Evolutionary conservation across 768 basidiomycete genomes (phyloP).

Genomic region (Agrocybe pediades): DNA sequence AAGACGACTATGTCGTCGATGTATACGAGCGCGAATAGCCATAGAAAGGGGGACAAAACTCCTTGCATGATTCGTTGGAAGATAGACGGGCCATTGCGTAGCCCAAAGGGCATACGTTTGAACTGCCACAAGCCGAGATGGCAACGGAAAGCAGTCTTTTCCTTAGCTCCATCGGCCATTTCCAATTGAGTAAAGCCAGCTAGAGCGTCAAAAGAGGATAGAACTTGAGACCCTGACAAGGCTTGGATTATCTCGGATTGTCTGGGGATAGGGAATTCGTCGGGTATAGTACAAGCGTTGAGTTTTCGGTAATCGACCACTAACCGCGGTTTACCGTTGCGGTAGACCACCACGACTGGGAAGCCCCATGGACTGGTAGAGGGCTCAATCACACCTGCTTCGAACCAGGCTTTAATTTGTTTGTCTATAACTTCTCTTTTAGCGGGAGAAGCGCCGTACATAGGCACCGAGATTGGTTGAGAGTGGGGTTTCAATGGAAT

Average conservation of each 20-base stretch:
- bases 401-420: conserved; percentile 30
- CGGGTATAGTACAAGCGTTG: conserved; percentile 8
- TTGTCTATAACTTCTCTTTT: conserved; percentile 26
- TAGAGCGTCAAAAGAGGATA: conserved; percentile 28
- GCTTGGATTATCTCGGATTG: conserved; percentile 29
- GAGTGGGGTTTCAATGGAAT: conserved; percentile 17
- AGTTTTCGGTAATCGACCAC: conserved; percentile 28
- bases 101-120: conserved; percentile 43
- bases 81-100: conserved; percentile 34
- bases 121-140: too few species aligned
- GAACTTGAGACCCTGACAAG: conserved; percentile 28
- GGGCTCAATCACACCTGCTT: conserved; percentile 37
- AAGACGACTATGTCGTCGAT: conserved; percentile 44
- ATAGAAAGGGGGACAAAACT: conserved; percentile 34
- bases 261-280: conserved; percentile 26
- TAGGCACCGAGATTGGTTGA: conserved; percentile 27
- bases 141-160: too few species aligned
- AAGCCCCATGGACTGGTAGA: conserved; percentile 39
- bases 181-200: conserved; percentile 44
- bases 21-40: conserved; percentile 41
- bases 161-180: too few species aligned
- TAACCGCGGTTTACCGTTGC: conserved; percentile 36
- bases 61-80: conserved; percentile 46
- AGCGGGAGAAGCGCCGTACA: conserved; percentile 24
- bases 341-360: conserved; percentile 34